Percentiles rank a stretch among this genome's conserved stretches.
Evolutionary conservation across 257 asterid species (phyloP).

Genomic region (Gynochthodes officinalis): DNA sequence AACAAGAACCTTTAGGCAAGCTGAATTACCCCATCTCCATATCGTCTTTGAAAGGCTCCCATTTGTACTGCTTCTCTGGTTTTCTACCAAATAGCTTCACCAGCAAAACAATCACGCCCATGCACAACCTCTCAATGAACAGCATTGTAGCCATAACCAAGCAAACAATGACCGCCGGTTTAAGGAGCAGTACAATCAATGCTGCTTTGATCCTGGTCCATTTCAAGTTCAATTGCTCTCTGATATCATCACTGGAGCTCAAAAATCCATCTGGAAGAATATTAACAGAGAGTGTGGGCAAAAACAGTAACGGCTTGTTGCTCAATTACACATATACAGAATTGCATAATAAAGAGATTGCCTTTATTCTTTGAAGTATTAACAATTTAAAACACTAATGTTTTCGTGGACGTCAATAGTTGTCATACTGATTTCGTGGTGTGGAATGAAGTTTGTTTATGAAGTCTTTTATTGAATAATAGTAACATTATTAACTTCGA

Average conservation of each 20-base stretch:
- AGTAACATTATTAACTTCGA: no score
- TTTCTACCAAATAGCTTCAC: slow-evolving; percentile 63
- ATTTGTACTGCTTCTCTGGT: slow-evolving; percentile 67
- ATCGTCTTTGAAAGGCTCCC: slow-evolving; percentile 78
- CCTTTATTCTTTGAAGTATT: no score
- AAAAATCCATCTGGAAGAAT: slow-evolving; percentile 40
- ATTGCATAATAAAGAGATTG: no score
- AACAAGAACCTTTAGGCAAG: slow-evolving; percentile 76
- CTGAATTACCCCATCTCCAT: slow-evolving; percentile 71
- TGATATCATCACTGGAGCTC: slow-evolving; percentile 45
- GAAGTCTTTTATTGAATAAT: neutral
- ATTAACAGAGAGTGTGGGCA: slow-evolving; percentile 28
- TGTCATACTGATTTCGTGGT: no score
- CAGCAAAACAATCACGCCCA: slow-evolving; percentile 60
- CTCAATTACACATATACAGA: neutral
- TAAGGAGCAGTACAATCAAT: slow-evolving; percentile 66
- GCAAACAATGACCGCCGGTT: slow-evolving; percentile 45
- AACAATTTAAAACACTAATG: no score
- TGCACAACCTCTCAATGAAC: slow-evolving; percentile 76
- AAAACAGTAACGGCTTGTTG: slow-evolving; percentile 13
- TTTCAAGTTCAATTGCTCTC: slow-evolving; percentile 39
- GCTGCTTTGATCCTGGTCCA: slow-evolving; percentile 79
- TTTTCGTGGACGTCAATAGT: no score
- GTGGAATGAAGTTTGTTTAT: neutral
- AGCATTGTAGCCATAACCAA: slow-evolving; percentile 71